Conservation (phyloP, 805 yeast species). For the Lachancea meyersii region DNA sequence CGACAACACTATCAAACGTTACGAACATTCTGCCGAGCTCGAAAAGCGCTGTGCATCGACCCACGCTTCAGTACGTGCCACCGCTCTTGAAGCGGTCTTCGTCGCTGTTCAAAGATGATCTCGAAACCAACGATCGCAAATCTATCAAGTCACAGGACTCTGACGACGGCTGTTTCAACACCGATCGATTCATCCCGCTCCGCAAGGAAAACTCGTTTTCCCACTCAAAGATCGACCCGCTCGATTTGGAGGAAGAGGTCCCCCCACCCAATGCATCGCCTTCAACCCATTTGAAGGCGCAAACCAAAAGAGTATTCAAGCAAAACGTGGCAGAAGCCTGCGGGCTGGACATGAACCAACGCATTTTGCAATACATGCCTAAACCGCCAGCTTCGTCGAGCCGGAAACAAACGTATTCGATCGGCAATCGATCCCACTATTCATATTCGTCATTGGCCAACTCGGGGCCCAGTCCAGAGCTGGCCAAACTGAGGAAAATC, state of each 20-base stretch:
- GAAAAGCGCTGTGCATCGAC: conserved; percentile 23
- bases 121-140: conserved; percentile 15
- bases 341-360: conserved; percentile 74
- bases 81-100: conserved; percentile 30
- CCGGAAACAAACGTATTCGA: conserved; percentile 24
- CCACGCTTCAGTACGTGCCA: conserved; percentile 23
- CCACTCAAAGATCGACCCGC: conserved; percentile 24
- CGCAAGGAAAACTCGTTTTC: conserved; percentile 37
- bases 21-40: conserved; percentile 11
- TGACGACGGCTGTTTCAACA: conserved; percentile 30
- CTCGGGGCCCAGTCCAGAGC: conserved; percentile 32
- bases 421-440: conserved; percentile 29
- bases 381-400: conserved; percentile 57
- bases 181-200: conserved; percentile 61
- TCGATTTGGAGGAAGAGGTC: conserved; percentile 32
- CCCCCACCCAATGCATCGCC: conserved; percentile 46
- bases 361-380: conserved; percentile 85
- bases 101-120: conserved; percentile 29
- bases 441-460: conserved; percentile 29
- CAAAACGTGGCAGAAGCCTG: conserved; percentile 91
- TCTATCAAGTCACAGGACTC: conserved; percentile 13
- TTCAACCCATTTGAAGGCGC: conserved; percentile 38
- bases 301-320: conserved; percentile 48
- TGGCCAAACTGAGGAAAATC: conserved; percentile 66
- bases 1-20: conserved; percentile 23